Evolutionary conservation across 768 basidiomycete genomes (phyloP).

Genomic region (Guyanaporus albipodus): DNA sequence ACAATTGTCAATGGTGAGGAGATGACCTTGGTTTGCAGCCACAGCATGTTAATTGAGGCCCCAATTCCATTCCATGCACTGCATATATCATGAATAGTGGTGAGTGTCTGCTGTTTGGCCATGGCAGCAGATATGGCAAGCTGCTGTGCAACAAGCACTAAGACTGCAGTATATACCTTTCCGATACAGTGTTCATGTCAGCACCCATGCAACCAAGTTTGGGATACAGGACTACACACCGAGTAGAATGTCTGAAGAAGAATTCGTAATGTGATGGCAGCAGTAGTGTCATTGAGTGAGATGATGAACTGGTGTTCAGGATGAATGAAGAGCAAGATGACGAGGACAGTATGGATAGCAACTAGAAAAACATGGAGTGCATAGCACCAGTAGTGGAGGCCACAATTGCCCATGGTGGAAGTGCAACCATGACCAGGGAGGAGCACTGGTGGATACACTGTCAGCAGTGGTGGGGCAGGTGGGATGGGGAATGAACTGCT

Average conservation of each 20-base stretch:
- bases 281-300: background rate
- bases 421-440: background rate
- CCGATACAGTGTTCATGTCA: background rate
- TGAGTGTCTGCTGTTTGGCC: conserved; percentile 11
- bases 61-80: too few species aligned
- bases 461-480: background rate
- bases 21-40: conserved; percentile 17
- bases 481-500: background rate
- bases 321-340: background rate
- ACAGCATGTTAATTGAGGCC: conserved; percentile 12
- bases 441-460: background rate
- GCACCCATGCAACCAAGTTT: too few species aligned
- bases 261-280: background rate
- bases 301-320: background rate
- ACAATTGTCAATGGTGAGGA: conserved; percentile 7
- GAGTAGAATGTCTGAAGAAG: background rate
- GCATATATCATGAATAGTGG: conserved; percentile 17
- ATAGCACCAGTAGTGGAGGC: background rate
- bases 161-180: conserved; percentile 15
- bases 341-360: background rate
- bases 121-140: conserved; percentile 10
- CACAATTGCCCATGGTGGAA: background rate
- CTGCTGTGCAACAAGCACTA: conserved; percentile 13
- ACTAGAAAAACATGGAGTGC: background rate
- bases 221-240: background rate